Base-by-base conservation (phyloP, 768 basidiomycete genomes). In the Holtermanniella nyarrowii region DNA sequence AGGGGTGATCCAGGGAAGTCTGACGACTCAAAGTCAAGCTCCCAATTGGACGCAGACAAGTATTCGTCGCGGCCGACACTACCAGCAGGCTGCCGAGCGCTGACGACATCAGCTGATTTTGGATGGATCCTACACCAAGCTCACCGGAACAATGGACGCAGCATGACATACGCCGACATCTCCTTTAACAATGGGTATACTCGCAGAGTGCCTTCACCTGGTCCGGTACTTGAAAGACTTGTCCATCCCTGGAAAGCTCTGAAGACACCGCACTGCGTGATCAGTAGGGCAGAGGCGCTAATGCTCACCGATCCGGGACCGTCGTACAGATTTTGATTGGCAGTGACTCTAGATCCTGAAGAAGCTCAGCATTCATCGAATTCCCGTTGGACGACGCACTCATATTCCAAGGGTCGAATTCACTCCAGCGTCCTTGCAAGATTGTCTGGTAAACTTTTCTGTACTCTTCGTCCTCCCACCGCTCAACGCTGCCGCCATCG, bases 401-500 rank as follows among this genome's bases (percentile, higher is more conserved):
- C 18, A 65, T 60, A 27, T 58, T 47, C 52, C 57, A 68, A 0
- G 66, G 53, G 48, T 68, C 63, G 41, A 56, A 68, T 25, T 50
- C 53, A 26, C 62, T 58, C 66, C 66, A 68, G 7, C 50, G 43
- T 1, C 68, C 68, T n/a, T 55, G 23, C 21, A 67, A 46, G 27
- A 66, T 85, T 82, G 68, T 84, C 80, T 82, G 82, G 83, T 62
- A 62, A 3, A 63, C 64, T 45, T 23, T 46, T 21, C 57, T 22
- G 43, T 69, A 61, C 18, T 42, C 52, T 14, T 54, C 50, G 52
- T 71, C 68, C 49, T 69, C 68, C 70, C 70, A 68, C 12, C 87
- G 76, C 66, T 89, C 86, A 23, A 86, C 80, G 0, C 79, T 71
- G 5, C 85, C 85, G 5, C 85, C 86, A 79, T 72, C 83, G 74